Percentiles rank a stretch among this genome's conserved stretches.
These are phyloP conservation scores for Meira miltonrushii DNA, from an alignment of 1,284 basidiomycete species.

Conservation along the genomic window DNA sequence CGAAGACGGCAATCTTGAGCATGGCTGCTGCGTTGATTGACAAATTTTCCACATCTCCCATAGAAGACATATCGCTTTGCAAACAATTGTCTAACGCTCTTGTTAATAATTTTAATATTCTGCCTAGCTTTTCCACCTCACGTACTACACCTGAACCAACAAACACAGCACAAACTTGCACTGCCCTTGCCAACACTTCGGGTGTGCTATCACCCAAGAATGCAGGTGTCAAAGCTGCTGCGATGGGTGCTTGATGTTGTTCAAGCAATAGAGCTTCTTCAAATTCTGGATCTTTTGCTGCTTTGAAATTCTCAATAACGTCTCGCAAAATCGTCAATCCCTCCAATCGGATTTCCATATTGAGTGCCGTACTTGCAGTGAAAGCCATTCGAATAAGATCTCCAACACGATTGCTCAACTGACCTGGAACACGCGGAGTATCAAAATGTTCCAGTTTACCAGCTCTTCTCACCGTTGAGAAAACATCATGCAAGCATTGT, in stretches of 20 bases:
- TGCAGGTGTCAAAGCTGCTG: constrained; percentile 93
- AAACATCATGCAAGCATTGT: constrained; percentile 84
- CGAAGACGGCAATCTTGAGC: constrained; percentile 85
- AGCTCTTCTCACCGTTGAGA: constrained; percentile 67
- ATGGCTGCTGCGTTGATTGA: constrained; percentile 91
- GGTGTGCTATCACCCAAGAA: constrained; percentile 92
- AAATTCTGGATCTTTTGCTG: constrained; percentile 85
- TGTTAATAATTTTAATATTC: constrained; percentile 77
- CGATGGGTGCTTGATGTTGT: constrained; percentile 96
- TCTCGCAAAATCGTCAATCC: constrained; percentile 83
- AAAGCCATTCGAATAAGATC: constrained; percentile 98
- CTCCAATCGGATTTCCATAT: constrained; percentile 89
- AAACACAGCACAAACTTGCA: constrained; percentile 90
- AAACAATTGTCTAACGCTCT: constrained; percentile 64
- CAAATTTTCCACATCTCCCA: constrained; percentile 80
- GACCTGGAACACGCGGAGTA: constrained; percentile 57
- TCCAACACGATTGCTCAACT: constrained; percentile 74
- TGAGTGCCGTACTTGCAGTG: constrained; percentile 89
- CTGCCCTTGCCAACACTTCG: constrained; percentile 84
- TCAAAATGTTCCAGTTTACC: constrained; percentile 55
- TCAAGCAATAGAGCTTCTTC: constrained; percentile 85
- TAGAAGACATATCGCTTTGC: constrained; percentile 76
- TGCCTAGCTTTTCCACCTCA: constrained; percentile 82
- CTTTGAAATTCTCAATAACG: constrained; percentile 85
- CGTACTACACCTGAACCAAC: constrained; percentile 93